Conservation (phyloP, 164 flowering plant species). For the Vitis riparia region DNA sequence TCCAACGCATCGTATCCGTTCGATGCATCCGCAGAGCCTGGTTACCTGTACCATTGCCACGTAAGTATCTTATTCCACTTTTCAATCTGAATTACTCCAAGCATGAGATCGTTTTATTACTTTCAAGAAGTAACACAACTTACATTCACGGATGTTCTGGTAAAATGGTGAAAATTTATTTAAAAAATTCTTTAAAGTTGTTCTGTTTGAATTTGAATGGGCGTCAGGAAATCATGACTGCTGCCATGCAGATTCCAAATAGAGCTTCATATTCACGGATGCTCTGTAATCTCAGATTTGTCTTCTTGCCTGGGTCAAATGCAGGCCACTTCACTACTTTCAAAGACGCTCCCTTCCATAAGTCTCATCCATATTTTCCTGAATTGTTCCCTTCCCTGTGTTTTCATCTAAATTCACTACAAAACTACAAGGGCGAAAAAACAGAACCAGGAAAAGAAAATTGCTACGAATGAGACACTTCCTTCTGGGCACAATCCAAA, state of each 20-base stretch:
- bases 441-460: too few species aligned
- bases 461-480: too few species aligned
- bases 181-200: too few species aligned
- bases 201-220: too few species aligned
- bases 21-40: conserved; percentile 75
- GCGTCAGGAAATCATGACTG: neutral
- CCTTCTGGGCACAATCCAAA: too few species aligned
- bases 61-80: conserved; percentile 40
- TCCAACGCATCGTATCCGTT: conserved; percentile 63
- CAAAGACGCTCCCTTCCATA: too few species aligned
- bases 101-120: neutral
- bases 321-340: too few species aligned
- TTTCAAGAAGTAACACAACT: neutral
- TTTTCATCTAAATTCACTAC: neutral
- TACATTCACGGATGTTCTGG: too few species aligned
- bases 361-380: too few species aligned
- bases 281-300: neutral
- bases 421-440: too few species aligned
- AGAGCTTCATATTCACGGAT: neutral
- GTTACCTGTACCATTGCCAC: conserved; percentile 93
- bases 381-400: neutral
- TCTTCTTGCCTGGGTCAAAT: neutral
- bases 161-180: too few species aligned
- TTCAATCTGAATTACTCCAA: neutral
- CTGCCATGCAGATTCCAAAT: neutral